A percentile compares a stretch with the other conserved stretches of the same genome.
phyloP scores from a whole-genome alignment of 2,329 filamentous ascomycete genomes.

The Paraphaeosphaeria sporulosa region DNA sequence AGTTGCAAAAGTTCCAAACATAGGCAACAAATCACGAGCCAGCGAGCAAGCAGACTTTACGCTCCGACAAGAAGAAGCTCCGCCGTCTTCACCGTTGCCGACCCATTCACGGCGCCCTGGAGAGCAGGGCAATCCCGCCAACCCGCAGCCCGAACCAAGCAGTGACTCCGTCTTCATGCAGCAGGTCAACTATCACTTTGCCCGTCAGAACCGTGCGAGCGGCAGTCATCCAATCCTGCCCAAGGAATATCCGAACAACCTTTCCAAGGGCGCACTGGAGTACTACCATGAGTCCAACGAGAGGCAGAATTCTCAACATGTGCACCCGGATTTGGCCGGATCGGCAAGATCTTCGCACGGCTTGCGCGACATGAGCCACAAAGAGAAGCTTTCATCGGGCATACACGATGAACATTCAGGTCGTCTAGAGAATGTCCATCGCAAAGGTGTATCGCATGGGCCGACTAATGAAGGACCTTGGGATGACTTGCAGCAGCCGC shows the following conservation, averaged over 20 bases:
- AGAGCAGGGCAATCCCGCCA: neutral
- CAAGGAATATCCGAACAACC: neutral
- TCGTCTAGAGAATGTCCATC: neutral
- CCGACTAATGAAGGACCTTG: neutral
- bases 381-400: neutral
- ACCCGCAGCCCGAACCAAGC: neutral
- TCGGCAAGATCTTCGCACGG: neutral
- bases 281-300: too few relatives aligned
- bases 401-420: neutral
- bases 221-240: too few relatives aligned
- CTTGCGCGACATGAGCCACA: neutral
- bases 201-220: neutral
- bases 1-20: neutral
- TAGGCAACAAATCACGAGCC: neutral
- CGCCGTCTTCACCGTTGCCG: neutral
- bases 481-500: neutral
- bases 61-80: neutral
- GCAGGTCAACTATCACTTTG: neutral
- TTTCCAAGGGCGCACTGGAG: too few relatives aligned
- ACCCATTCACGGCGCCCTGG: neutral
- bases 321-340: neutral
- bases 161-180: neutral
- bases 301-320: neutral
- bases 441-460: neutral
- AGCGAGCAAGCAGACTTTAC: neutral